Evolutionary conservation across 192 early-diverging fungal species (phyloP), one percentile per base, ranked within the genome.

Genomic region (Backusella tuberculispora): DNA sequence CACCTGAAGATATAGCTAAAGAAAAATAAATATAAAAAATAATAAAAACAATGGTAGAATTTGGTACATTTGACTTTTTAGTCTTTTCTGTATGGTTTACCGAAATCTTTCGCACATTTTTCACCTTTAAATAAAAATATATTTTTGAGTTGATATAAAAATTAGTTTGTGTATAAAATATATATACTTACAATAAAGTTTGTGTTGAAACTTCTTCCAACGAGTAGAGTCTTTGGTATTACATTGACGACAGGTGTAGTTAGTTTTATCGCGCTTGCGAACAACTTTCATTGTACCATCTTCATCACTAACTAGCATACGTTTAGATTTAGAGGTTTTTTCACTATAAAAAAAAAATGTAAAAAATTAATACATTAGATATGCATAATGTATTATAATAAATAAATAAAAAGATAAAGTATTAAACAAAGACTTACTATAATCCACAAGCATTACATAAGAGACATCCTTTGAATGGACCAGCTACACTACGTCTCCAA

Each of bases 401-500:
- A 34, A 34, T 2, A 34, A 34, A 34, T 34, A 34, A 34, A 34
- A 34, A 34, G 29, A 34, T 34, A 34, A 60, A 26, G 4, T n/a
- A n/a, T 48, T 48, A 40, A 46, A 15, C 1, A 44, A 6, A 26
- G 26, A 46, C 44, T 15, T 46, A 69, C 68, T 69, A 69, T 26
- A 69, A 29, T 6, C 68, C 68, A 15, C 68, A 69, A 7, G 68
- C 68, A 13, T 69, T 69, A 37, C 60, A 63, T 29, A 73, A 44
- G 2, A 73, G 41, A 12, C 10, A 34, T 2, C 73, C 66, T 10
- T 56, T 75, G 6, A 38, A 19, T 2, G n/a, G 45, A 66, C 29
- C 17, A n/a, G 47, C 8, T 9, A 40, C 15, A 41, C 38, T 67
- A 17, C 70, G n/a, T 71, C 70, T 37, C 74, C 72, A 63, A 26